These are phyloP conservation scores for Neurospora intermedia DNA, from an alignment of 495 filamentous ascomycete genomes.

Conservation along the genomic window DNA sequence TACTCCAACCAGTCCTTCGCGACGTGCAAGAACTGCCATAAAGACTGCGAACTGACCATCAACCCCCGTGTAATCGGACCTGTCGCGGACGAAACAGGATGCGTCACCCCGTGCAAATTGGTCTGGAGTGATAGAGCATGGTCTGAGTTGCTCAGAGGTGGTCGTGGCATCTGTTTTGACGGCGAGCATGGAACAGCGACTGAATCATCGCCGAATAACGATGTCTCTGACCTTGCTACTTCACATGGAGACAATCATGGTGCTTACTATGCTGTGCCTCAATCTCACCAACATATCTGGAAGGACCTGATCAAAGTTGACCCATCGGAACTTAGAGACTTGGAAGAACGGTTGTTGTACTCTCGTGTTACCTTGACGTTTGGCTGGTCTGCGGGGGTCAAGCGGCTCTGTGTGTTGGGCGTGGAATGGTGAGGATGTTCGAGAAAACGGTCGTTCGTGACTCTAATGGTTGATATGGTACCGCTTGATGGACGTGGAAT, in stretches of 20 bases:
- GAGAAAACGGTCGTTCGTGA: not conserved
- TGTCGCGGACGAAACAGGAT: slow-evolving; percentile 47
- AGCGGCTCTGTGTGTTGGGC: slow-evolving; percentile 37
- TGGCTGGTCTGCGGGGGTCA: slow-evolving; percentile 38
- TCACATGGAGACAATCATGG: not conserved
- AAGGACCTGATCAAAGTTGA: slow-evolving; percentile 24
- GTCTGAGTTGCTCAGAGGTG: slow-evolving; percentile 40
- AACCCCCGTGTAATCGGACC: slow-evolving; percentile 46
- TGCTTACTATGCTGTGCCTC: not conserved
- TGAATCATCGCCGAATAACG: not conserved
- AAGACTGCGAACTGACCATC: slow-evolving; percentile 30
- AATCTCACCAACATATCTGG: slow-evolving; percentile 17
- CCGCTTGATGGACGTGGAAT: not conserved
- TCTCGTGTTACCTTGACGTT: slow-evolving; percentile 43
- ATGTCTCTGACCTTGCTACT: not conserved
- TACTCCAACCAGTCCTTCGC: slow-evolving; percentile 38
- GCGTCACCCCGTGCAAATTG: slow-evolving; percentile 35
- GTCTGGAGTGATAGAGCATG: slow-evolving; percentile 43
- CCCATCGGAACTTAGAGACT: slow-evolving; percentile 26
- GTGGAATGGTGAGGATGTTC: slow-evolving; percentile 27
- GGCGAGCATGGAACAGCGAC: not conserved
- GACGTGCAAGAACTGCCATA: slow-evolving; percentile 44
- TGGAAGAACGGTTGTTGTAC: slow-evolving; percentile 41
- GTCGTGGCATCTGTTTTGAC: not conserved
- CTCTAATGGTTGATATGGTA: not conserved